Evolutionary conservation across 306 rosid genomes (phyloP).

Genomic region (Amphicarpaea edgeworthii): DNA sequence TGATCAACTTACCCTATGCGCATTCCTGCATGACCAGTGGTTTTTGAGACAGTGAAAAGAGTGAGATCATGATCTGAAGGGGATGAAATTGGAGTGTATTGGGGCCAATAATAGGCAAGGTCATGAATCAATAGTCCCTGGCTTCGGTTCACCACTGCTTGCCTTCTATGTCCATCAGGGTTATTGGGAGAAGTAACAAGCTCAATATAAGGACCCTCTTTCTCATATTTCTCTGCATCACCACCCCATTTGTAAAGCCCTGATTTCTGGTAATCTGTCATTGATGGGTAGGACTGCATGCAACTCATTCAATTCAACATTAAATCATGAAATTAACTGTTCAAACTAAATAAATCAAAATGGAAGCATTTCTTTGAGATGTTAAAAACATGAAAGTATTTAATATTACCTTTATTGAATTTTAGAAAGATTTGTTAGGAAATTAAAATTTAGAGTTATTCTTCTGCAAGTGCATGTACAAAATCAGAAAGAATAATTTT

Average conservation of each 20-base stretch:
- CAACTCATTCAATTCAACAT: slow-evolving; percentile 45
- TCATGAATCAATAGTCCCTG: slow-evolving; percentile 76
- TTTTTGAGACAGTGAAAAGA: slow-evolving; percentile 83
- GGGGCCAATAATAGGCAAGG: slow-evolving; percentile 96
- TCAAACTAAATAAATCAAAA: neutral
- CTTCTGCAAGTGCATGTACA: neutral
- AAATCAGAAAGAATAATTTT: neutral
- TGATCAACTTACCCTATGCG: slow-evolving; percentile 78
- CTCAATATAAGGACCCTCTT: slow-evolving; percentile 78
- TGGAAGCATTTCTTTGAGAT: neutral
- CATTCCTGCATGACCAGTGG: slow-evolving; percentile 90
- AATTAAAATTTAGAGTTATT: neutral
- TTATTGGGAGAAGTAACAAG: slow-evolving; percentile 91
- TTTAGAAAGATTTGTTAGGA: neutral
- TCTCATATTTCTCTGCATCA: slow-evolving; percentile 62
- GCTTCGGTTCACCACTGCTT: slow-evolving; percentile 60
- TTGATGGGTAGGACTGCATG: slow-evolving; percentile 78
- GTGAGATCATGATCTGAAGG: slow-evolving; percentile 70
- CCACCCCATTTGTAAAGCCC: slow-evolving; percentile 92
- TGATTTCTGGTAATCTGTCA: slow-evolving; percentile 82
- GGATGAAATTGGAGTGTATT: slow-evolving; percentile 79
- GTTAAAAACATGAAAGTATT: neutral
- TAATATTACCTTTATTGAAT: neutral
- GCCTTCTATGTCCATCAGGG: slow-evolving; percentile 81
- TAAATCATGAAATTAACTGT: slow-evolving; percentile 18